A percentile compares a stretch with the other conserved stretches of the same genome.
phyloP scores from a whole-genome alignment of 805 yeast species.

The Saccharomyces paradoxus region DNA sequence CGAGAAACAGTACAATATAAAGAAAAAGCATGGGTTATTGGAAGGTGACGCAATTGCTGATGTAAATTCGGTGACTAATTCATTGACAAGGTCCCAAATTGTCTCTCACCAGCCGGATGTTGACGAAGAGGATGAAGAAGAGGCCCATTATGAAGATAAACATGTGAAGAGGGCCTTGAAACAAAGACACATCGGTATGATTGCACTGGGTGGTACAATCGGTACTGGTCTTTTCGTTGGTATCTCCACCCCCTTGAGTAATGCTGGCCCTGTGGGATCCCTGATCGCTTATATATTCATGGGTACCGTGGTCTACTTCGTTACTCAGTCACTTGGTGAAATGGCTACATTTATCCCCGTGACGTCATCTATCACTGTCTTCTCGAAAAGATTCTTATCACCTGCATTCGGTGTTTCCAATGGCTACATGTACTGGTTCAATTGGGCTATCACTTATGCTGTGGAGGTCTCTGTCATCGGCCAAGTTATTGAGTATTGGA shows the following conservation, averaged over 20 bases:
- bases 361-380: slow-evolving; percentile 52
- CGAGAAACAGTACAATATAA: not conserved
- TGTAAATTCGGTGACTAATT: slow-evolving; percentile 4
- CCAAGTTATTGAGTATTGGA: slow-evolving; percentile 47
- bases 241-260: slow-evolving; percentile 44
- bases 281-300: slow-evolving; percentile 55
- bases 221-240: slow-evolving; percentile 66
- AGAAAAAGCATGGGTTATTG: not conserved
- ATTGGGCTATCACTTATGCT: slow-evolving; percentile 65
- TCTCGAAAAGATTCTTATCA: slow-evolving; percentile 53
- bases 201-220: slow-evolving; percentile 67
- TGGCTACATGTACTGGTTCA: slow-evolving; percentile 65
- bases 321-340: slow-evolving; percentile 62
- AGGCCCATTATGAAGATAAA: slow-evolving; percentile 30
- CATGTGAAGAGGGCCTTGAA: slow-evolving; percentile 51
- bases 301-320: slow-evolving; percentile 51
- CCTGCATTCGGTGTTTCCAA: slow-evolving; percentile 61
- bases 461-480: slow-evolving; percentile 52
- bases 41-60: slow-evolving; percentile 2
- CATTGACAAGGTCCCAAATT: slow-evolving; percentile 4
- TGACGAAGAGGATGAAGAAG: slow-evolving; percentile 21
- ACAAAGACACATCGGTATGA: slow-evolving; percentile 60
- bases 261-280: slow-evolving; percentile 60
- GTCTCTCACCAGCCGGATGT: slow-evolving; percentile 4
- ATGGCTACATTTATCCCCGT: slow-evolving; percentile 71